Base-by-base conservation (phyloP, 164 flowering plant genomes). In the Stephania yunnanensis region DNA sequence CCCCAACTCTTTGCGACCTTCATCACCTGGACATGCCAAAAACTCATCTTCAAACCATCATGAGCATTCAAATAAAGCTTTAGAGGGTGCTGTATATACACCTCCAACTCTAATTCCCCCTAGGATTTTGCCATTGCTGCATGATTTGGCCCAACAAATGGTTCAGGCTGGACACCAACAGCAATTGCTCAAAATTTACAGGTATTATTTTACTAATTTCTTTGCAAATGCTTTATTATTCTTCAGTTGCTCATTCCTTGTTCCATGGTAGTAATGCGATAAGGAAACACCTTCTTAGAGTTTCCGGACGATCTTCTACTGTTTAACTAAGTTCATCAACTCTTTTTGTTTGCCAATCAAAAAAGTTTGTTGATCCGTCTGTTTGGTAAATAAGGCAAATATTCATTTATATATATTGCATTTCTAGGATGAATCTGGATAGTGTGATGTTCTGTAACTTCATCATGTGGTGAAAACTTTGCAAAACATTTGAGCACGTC, bases 61-160 rank as follows among this genome's bases (percentile, higher is more conserved):
- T 72, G 91, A 86, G 36, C 86, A 81, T 63, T 87, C 86, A n/a
- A 80, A 71, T 44, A 83, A 83, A 74, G 77, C 71, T 72, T 71
- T 79, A 74, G 92, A 89, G 78, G 79, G 75, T 82, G 88, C 91
- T 71, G 85, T 88, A 68, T 93, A 84, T 77, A 93, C 86, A 52
- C 90, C 89, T 65, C 97, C 93, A 70, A 83, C 92, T 79, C 90
- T 95, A 65, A 93, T 95, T 71, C 99, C 98, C 13, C 92, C 96
- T 0, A 85, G 98, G 78, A 84, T 95, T 77, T 73, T 92, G 76
- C 98, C 97, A 1, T 80, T 93, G 85, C 85, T 95, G 74, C 97
- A 93, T 80, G 88, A 89, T 82, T 87, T 95, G 78, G 96, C 92
- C 13, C 84, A 85, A 65, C 97, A 93, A 78, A 90, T 95, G 98